A percentile compares a stretch with the other conserved stretches of the same genome.
These are phyloP conservation scores for Chionographis japonica DNA, from an alignment of 106 monocot species.

Conservation along the genomic window DNA sequence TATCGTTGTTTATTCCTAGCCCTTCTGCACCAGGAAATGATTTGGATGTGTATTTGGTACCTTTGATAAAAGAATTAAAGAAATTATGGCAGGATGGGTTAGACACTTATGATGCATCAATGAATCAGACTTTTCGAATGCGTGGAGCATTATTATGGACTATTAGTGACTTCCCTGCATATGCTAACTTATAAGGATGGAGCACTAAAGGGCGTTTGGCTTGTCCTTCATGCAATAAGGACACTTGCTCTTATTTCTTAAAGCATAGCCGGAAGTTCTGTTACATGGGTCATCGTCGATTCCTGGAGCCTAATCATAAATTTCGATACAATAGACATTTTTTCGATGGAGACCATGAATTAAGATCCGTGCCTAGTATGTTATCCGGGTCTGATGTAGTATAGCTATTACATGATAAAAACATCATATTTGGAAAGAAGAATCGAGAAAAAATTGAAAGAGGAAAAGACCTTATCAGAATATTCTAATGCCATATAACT, in stretches of 20 bases:
- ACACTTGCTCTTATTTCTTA: not conserved
- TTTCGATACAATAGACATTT: not conserved
- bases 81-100: conserved; percentile 9
- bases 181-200: not conserved
- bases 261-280: not conserved
- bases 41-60: conserved; percentile 11
- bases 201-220: not conserved
- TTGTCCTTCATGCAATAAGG: conserved; percentile 3
- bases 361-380: not conserved
- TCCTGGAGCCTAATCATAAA: not conserved
- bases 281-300: not conserved
- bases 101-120: conserved; percentile 4
- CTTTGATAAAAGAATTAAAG: conserved; percentile 15
- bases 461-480: not conserved
- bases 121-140: not conserved
- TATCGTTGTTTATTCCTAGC: conserved; percentile 6
- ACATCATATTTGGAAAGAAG: not conserved
- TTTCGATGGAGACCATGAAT: not conserved
- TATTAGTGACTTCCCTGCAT: conserved; percentile 13
- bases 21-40: not conserved
- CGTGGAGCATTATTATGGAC: not conserved
- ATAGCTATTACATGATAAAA: not conserved
- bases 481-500: too few relatives aligned
- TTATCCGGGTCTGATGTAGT: not conserved
- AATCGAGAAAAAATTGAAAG: not conserved